Percentiles rank a stretch among this genome's conserved stretches.
Evolutionary conservation across 176 grass and related monocot species (phyloP).

Genomic region (Saccharum officinarum): DNA sequence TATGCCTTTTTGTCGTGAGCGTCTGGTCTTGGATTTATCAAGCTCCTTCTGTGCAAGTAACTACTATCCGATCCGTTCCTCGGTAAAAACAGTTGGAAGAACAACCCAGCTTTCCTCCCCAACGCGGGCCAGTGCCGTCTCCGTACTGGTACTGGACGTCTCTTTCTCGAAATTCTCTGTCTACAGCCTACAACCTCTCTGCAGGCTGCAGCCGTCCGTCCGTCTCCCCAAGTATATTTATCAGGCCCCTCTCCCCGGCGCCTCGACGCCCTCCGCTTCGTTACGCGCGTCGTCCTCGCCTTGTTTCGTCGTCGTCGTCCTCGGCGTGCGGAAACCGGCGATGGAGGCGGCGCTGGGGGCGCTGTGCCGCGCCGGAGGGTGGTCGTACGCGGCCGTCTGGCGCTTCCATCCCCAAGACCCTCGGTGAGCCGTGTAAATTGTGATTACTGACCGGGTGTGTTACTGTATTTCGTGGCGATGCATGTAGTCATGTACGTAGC

Average conservation of each 20-base stretch:
- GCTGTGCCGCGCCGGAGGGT: slow-evolving; percentile 73
- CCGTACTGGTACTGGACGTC: slow-evolving; percentile 20
- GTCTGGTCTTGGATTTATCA: not conserved
- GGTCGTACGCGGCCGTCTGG: slow-evolving; percentile 92
- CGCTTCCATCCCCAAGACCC: slow-evolving; percentile 64
- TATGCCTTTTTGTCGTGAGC: not conserved
- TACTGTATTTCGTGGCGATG: not conserved
- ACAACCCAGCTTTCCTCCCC: not conserved
- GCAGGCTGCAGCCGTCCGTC: not conserved
- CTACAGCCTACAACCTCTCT: not conserved
- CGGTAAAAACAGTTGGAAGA: too few relatives aligned
- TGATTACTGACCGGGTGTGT: not conserved
- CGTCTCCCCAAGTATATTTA: slow-evolving; percentile 19
- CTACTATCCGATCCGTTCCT: not conserved
- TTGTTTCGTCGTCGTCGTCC: not conserved
- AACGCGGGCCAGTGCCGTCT: not conserved
- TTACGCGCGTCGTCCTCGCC: not conserved
- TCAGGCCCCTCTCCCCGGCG: not conserved
- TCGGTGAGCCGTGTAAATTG: slow-evolving; percentile 40
- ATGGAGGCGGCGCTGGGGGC: slow-evolving; percentile 64
- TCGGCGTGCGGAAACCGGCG: not conserved
- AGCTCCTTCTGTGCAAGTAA: not conserved
- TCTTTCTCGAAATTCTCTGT: slow-evolving; percentile 26
- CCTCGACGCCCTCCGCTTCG: not conserved
- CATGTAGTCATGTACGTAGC: not conserved